phyloP scores from a whole-genome alignment of 2,329 filamentous ascomycete genomes.

The Phaeosphaeriaceae sp. region DNA sequence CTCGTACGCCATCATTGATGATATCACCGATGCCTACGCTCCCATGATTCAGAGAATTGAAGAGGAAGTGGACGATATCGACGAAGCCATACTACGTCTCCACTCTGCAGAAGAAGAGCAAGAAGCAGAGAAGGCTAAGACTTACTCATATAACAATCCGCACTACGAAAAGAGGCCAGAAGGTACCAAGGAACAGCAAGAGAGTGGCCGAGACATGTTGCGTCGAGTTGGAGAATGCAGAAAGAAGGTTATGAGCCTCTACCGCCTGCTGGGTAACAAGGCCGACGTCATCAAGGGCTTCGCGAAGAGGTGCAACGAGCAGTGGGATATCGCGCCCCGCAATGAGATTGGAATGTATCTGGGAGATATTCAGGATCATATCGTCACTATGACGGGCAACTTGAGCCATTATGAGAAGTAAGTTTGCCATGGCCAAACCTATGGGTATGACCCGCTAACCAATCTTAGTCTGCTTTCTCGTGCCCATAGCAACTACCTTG shows the following conservation, averaged over 20 bases:
- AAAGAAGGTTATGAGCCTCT: conserved; percentile 97
- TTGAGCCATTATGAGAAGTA: conserved; percentile 95
- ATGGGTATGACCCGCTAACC: conserved; percentile 18
- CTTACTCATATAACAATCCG: conserved; percentile 35
- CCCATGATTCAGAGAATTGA: conserved; percentile 93
- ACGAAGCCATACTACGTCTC: conserved; percentile 85
- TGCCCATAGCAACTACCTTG: conserved; percentile 96
- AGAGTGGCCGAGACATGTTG: conserved; percentile 79
- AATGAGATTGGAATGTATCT: conserved; percentile 97
- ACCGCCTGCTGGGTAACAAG: conserved; percentile 92
- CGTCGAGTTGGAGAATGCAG: conserved; percentile 90
- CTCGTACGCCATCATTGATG: conserved; percentile 96
- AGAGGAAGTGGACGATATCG: conserved; percentile 95
- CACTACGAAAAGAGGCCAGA: conserved; percentile 44
- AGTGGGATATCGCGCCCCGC: conserved; percentile 93
- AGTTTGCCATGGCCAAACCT: conserved; percentile 1
- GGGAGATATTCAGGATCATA: conserved; percentile 98
- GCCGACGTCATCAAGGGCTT: conserved; percentile 99
- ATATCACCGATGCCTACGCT: conserved; percentile 95
- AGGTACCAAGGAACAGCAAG: conserved; percentile 54
- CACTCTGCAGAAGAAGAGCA: conserved; percentile 66
- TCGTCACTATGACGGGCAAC: conserved; percentile 98
- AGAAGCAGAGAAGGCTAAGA: conserved; percentile 35
- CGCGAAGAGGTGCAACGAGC: conserved; percentile 96
- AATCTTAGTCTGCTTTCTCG: conserved; percentile 78